Evolutionary conservation across 495 filamentous ascomycete genomes (phyloP).

Genomic region (Xylaria telfairii): DNA sequence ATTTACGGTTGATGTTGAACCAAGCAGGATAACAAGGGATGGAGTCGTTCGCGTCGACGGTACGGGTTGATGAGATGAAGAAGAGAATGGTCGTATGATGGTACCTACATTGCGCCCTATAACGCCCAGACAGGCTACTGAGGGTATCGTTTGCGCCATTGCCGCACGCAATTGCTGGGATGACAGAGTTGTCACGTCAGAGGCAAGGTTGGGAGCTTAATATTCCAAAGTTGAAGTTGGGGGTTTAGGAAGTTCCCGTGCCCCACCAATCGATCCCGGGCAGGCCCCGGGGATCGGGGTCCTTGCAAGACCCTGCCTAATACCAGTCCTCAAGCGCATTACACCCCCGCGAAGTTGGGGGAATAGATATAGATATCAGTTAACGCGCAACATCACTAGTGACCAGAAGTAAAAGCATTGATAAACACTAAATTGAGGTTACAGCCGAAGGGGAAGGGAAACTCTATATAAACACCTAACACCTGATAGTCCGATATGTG

Average conservation of each 20-base stretch:
- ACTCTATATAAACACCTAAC: conserved; percentile 17
- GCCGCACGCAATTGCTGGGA: conserved; percentile 12
- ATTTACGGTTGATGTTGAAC: not conserved
- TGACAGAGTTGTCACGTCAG: conserved; percentile 18
- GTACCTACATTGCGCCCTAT: conserved; percentile 84
- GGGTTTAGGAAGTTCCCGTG: not conserved
- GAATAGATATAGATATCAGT: not conserved
- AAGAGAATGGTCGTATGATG: not conserved
- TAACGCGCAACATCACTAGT: not conserved
- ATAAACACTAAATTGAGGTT: not conserved
- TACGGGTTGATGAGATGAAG: not conserved
- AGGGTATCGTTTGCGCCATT: conserved; percentile 63
- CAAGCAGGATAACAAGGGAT: not conserved
- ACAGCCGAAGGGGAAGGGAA: not conserved
- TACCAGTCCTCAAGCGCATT: not conserved
- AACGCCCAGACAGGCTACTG: conserved; percentile 89
- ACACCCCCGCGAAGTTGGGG: not conserved
- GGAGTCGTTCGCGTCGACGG: no score
- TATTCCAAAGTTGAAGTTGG: not conserved
- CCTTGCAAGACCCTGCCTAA: not conserved
- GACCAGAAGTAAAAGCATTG: not conserved
- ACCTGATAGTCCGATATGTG: conserved; percentile 8
- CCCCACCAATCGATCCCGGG: not conserved
- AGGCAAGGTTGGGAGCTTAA: not conserved
- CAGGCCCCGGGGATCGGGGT: not conserved